These are phyloP conservation scores for Metarhizium rileyi DNA, from an alignment of 2,329 filamentous ascomycete species.

Conservation along the genomic window DNA sequence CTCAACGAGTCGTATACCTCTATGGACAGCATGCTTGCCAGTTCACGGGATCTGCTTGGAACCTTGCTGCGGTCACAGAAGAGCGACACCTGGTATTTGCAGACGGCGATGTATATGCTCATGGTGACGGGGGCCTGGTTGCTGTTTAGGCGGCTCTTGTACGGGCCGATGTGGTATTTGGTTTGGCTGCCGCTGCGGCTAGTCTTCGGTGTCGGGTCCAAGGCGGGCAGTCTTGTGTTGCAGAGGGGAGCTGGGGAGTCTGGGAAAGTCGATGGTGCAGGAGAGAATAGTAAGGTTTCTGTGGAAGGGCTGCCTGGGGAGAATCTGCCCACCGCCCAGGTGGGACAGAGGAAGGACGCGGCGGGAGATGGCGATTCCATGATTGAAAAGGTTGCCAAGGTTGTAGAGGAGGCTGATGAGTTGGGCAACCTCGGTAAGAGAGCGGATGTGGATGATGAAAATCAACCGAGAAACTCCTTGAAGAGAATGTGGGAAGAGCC, in stretches of 20 bases:
- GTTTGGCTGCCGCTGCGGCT: constrained; percentile 72
- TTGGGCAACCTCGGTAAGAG: constrained; percentile 14
- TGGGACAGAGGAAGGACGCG: constrained; percentile 19
- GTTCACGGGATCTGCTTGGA: constrained; percentile 64
- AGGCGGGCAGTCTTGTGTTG: constrained; percentile 44
- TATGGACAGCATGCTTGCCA: constrained; percentile 67
- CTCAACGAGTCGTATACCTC: constrained; percentile 73
- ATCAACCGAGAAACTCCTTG: constrained; percentile 15
- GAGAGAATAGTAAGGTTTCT: constrained; percentile 18
- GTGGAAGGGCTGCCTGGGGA: constrained; percentile 29
- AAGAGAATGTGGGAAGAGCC: constrained; percentile 21
- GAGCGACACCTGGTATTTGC: constrained; percentile 95
- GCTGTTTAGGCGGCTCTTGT: constrained; percentile 72
- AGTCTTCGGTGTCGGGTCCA: constrained; percentile 48
- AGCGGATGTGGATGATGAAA: constrained; percentile 6
- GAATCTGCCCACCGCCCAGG: constrained; percentile 41
- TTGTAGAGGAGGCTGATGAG: constrained; percentile 33
- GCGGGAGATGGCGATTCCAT: constrained; percentile 28
- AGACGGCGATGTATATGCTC: constrained; percentile 79
- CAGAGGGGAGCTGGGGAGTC: constrained; percentile 16
- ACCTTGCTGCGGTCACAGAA: constrained; percentile 82
- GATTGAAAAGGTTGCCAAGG: constrained; percentile 44
- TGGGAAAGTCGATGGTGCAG: constrained; percentile 15
- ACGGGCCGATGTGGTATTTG: constrained; percentile 85
- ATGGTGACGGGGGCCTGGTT: constrained; percentile 73